Conservation (phyloP, 129 eudicot genomes). For the sunflower (Helianthus annuus) region HanXRQr2.0-SUNRISE NC_035440.2:2521651-2522150, state of each 20-base stretch:
- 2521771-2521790: slow-evolving; percentile 17
- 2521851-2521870: slow-evolving; percentile 11
- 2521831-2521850: slow-evolving; percentile 24
- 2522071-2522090: not conserved
- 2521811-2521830: not conserved
- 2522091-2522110: not conserved
- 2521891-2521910: not conserved
- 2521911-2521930: slow-evolving; percentile 7
- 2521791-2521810: not conserved
- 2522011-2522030: not conserved
- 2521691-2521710: slow-evolving; percentile 12
- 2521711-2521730: not conserved
- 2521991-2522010: slow-evolving; percentile 6
- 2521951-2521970: not conserved
- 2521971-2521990: slow-evolving; percentile 10
- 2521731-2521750: not conserved
- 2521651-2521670: not conserved
- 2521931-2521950: not conserved
- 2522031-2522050: not conserved
- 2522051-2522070: slow-evolving; percentile 25
- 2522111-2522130: not conserved
- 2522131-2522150: no score
- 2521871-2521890: not conserved
- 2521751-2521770: slow-evolving; percentile 3
- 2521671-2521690: not conserved